phyloP scores from a whole-genome alignment of 2,329 filamentous ascomycete species.

The Sarocladium oryzae region DNA sequence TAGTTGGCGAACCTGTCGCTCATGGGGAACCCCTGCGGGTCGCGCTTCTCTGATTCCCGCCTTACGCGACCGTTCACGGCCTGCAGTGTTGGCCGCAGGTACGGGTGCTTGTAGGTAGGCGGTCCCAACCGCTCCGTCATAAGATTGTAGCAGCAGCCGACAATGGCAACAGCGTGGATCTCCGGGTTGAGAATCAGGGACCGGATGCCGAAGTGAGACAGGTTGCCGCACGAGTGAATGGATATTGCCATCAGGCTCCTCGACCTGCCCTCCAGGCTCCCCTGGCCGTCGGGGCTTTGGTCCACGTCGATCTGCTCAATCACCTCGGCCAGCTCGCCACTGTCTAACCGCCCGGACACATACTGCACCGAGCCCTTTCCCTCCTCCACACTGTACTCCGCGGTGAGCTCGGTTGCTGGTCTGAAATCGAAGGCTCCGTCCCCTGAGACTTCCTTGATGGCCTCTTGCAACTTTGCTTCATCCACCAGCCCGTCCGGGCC shows the following conservation, averaged over 20 bases:
- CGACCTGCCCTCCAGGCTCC: conserved; percentile 19
- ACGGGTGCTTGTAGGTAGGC: conserved; percentile 77
- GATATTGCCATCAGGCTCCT: conserved; percentile 77
- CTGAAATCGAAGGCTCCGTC: conserved; percentile 30
- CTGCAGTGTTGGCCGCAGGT: conserved; percentile 63
- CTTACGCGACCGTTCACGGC: conserved; percentile 62
- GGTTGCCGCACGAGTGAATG: conserved; percentile 93
- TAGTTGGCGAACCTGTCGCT: conserved; percentile 61
- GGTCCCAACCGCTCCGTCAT: conserved; percentile 84
- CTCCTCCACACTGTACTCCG: conserved; percentile 48
- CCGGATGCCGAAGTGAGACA: conserved; percentile 89
- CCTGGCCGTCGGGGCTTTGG: conserved; percentile 11
- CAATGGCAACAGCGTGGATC: conserved; percentile 86
- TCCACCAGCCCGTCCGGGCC: conserved; percentile 32
- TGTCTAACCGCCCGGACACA: conserved; percentile 65
- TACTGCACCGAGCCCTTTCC: conserved; percentile 70
- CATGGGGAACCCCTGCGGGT: conserved; percentile 93
- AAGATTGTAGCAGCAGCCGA: conserved; percentile 97
- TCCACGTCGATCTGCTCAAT: conserved; percentile 59
- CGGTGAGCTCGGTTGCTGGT: conserved; percentile 40
- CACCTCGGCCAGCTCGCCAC: conserved; percentile 64
- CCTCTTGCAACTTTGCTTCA: conserved; percentile 25
- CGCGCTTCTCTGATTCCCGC: conserved; percentile 63
- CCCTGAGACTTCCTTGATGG: conserved; percentile 27
- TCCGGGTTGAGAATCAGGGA: conserved; percentile 78